Evolutionary conservation across 176 grass and related monocot species (phyloP), one percentile per base, ranked within the genome.

Genomic region (Juncus effusus): DNA sequence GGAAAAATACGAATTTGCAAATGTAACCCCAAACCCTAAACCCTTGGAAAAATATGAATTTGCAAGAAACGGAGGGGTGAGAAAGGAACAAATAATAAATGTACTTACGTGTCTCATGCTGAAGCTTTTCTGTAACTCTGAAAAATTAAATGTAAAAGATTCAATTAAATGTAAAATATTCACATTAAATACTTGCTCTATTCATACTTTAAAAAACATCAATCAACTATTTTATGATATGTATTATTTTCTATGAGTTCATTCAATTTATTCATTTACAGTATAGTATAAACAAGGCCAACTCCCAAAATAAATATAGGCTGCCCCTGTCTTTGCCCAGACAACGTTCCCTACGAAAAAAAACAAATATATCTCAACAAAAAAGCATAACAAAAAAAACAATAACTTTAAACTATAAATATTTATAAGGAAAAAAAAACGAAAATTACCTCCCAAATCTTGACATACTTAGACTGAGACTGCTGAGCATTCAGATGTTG

Each of bases 51-150:
- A 28, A 28, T 28, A 28, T 28, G 19, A 28, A 28, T 28, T 28
- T 28, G 19, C 19, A 28, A 28, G 19, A 13, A 6, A 62, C 52
- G 6, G 0, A 63, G 70, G 8, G 56, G 12, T 36, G 54, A 70
- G 2, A 64, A 63, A 69, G 19, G 6, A 10, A 77, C 38, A 60
- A 51, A 15, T 10, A 37, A 35, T 40, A n/a, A 10, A 36, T 35
- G 52, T 10, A 92, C 94, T 90, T 77, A 99, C 94, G 94, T 80
- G 67, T 99, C 85, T 51, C 88, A 86, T 3, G 94, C 89, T 79
- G 94, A 80, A 73, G 80, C 80, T 53, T 57, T 99, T 74, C 94
- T 86, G 63, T 99, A 99, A 80, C 94, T 88, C 94, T 99, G 85
- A 54, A 12, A 84, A 13, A 76, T 16, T 47, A 47, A 47, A 47